Evolutionary conservation across 1,284 basidiomycete species (phyloP), one percentile per base, ranked within the genome.

Genomic region (Waitea zeae): DNA sequence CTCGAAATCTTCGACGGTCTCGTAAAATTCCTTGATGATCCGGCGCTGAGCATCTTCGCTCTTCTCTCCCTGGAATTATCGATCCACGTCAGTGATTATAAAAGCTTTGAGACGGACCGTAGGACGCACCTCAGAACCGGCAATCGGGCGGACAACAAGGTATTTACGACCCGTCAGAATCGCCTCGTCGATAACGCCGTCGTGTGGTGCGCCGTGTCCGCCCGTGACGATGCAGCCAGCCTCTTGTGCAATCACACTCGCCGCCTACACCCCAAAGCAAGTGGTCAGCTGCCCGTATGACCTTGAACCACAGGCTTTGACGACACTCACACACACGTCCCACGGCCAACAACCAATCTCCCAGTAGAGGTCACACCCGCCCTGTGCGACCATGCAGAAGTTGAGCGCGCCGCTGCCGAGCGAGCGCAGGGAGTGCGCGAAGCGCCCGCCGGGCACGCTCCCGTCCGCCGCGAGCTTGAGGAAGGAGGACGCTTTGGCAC

Each of bases 301-400:
- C 27, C 13, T 24, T 7, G 17, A 12, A 26, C 11, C 20, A 28
- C 31, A 30, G 17, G 15, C 20, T 14, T 6, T 24, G 33, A 31
- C 2, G n/a, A 6, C 24, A 58, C 67, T 50, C 44, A 71, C 86
- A 45, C 79, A 86, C 34, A 89, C 78, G 50, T 90, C 87, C 86
- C 86, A 90, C n/a, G 86, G 74, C 77, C 80, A 87, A 51, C 82
- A 87, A 6, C 88, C 89, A 39, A 90, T 83, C 57, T 93, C 89
- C 83, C 83, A 84, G 46, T 84, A 88, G 37, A 88, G 49, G 49
- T 93, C 88, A 33, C 89, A 50, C 9, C 71, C 71, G 7, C 88
- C 88, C 50, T 83, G 77, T 2, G 89, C 88, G 5, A 90, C 86
- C 54, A 80, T 59, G 3, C 70, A 67, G 47, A 75, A 84, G 51